These are phyloP conservation scores for Nepenthes alata DNA, from an alignment of 179 eudicot species.

Conservation along the genomic window DNA sequence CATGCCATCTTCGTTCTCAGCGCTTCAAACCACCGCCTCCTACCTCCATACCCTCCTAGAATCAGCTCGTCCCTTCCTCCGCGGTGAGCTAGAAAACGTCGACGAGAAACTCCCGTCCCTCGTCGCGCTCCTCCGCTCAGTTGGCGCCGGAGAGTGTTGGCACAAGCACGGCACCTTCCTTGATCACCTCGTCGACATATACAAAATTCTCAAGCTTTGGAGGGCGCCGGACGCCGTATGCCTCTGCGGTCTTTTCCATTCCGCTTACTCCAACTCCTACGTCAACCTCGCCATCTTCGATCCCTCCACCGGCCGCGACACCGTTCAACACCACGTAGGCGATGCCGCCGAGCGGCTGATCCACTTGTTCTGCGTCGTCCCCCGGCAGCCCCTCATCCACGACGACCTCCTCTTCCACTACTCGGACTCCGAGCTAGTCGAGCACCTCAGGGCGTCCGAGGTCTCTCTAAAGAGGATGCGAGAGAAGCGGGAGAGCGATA, in stretches of 20 bases:
- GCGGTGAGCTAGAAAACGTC: conserved; percentile 48
- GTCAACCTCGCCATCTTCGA: conserved; percentile 88
- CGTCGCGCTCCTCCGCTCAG: conserved; percentile 51
- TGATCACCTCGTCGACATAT: conserved; percentile 58
- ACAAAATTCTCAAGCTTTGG: conserved; percentile 73
- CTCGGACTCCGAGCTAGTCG: conserved; percentile 41
- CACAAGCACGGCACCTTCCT: conserved; percentile 92
- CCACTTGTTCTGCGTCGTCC: conserved; percentile 66
- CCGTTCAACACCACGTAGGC: conserved; percentile 52
- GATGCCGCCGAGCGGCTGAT: conserved; percentile 46
- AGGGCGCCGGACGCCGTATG: conserved; percentile 44
- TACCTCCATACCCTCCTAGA: conserved; percentile 26
- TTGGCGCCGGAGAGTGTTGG: conserved; percentile 95
- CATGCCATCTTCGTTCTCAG: conserved; percentile 13
- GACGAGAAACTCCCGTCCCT: conserved; percentile 47
- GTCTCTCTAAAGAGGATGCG: conserved; percentile 18
- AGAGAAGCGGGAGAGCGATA: conserved; percentile 18
- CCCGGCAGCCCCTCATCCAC: conserved; percentile 60
- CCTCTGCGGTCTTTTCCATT: conserved; percentile 83
- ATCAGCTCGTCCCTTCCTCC: conserved; percentile 65
- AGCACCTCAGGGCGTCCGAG: conserved; percentile 39
- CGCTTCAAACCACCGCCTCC: conserved; percentile 1
- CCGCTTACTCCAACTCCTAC: conserved; percentile 92
- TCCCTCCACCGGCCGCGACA: conserved; percentile 59
- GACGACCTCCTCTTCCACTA: conserved; percentile 50